Percentiles rank a stretch among this genome's conserved stretches.
Conservation (phyloP, 495 filamentous ascomycete species). For the Sporormia fimetaria region DNA sequence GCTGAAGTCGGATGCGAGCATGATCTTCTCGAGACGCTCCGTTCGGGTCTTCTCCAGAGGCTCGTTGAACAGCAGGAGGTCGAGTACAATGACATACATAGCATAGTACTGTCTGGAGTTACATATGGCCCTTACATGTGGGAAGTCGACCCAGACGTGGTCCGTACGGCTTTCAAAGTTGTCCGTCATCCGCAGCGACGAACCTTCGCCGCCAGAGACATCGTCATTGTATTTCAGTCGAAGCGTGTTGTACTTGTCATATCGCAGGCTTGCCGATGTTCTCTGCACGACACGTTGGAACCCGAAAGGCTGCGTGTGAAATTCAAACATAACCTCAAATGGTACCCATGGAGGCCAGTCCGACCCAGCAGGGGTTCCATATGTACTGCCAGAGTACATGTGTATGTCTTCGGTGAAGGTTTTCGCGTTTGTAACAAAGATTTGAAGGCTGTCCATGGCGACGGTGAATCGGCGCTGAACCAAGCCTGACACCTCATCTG, state of each 20-base stretch:
- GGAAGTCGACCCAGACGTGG: slow-evolving; percentile 93
- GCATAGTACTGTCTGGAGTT: slow-evolving; percentile 95
- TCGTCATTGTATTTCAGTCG: slow-evolving; percentile 97
- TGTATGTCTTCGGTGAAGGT: slow-evolving; percentile 74
- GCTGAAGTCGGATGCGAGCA: slow-evolving; percentile 99
- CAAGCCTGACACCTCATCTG: slow-evolving; percentile 84
- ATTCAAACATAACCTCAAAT: slow-evolving; percentile 97
- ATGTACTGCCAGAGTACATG: slow-evolving; percentile 86
- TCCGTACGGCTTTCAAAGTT: slow-evolving; percentile 73
- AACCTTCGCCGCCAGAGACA: slow-evolving; percentile 48
- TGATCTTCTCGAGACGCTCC: slow-evolving; percentile 92
- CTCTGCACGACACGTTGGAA: slow-evolving; percentile 91
- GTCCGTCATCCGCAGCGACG: slow-evolving; percentile 35
- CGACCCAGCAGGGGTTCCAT: slow-evolving; percentile 72
- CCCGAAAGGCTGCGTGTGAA: slow-evolving; percentile 79
- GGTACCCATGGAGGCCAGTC: slow-evolving; percentile 97
- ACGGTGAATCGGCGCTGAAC: slow-evolving; percentile 89
- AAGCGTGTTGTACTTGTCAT: slow-evolving; percentile 96
- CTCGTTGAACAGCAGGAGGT: slow-evolving; percentile 88
- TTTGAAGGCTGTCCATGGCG: slow-evolving; percentile 91
- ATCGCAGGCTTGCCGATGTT: slow-evolving; percentile 85
- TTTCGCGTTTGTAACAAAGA: slow-evolving; percentile 91
- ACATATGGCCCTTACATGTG: slow-evolving; percentile 79
- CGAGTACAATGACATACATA: slow-evolving; percentile 92
- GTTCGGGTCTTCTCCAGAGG: slow-evolving; percentile 89